Base-by-base conservation (phyloP, 768 basidiomycete species). In the Mycena sanguinolenta region DNA sequence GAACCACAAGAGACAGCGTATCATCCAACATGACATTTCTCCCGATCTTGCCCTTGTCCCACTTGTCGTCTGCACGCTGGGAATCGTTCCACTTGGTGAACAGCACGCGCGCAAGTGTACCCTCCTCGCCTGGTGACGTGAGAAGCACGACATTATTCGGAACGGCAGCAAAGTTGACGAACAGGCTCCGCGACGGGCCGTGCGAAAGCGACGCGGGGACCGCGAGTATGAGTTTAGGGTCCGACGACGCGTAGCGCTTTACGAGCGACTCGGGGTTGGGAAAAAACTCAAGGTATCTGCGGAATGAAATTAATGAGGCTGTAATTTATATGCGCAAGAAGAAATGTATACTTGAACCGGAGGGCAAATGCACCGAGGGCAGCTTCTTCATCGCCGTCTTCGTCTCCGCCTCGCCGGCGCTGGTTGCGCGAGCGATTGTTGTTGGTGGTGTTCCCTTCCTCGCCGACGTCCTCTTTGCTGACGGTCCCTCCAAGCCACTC, bases 401-500 rank as follows among this genome's bases (percentile, higher is more conserved):
- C 91, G 59, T 27, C 49, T 25, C 49, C 25, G 8, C 49, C 23
- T 8, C 86, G 81, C 69, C 91, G 82, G 71, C 89, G 86, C 70
- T 86, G 77, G 67, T 84, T 83, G 61, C 87, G 85, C 44, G 87
- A 85, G 23, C 85, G 85, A 54, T 86, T 85, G 52, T 86, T 85
- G 36, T 87, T 84, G 30, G 4, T 34, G 32, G 4, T 34, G 32
- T 85, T 85, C 9, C 88, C 90, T 34, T 94, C 92, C 77, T 94
- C 95, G 3, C 95, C 92, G 1, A 95, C 93, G 70, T 97, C 96
- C 75, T 96, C 95, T 76, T 95, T 95, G 75, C 92, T 95, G 62
- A 98, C 91, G 17, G 95, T 96, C 1, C 98, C 97, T 13, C 98
- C 98, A 71, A 99, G 90, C 96, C 97, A 99, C 78, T 99, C 98